These are phyloP conservation scores for Limonium bicolor DNA, from an alignment of 148 eudicot genomes.

Conservation along the genomic window DNA sequence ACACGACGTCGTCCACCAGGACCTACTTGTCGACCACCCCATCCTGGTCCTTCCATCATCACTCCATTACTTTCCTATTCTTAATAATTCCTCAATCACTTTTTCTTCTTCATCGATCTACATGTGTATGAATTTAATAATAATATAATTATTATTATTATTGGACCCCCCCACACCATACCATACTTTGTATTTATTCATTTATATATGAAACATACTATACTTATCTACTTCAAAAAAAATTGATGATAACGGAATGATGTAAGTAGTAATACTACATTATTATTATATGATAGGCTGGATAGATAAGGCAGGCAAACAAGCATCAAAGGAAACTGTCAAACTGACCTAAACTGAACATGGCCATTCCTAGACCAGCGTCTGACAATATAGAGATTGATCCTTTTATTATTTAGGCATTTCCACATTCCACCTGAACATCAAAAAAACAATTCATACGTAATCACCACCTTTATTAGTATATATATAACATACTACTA, in stretches of 20 bases:
- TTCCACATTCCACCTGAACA: constrained; percentile 31
- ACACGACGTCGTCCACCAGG: constrained; percentile 4
- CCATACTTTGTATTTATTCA: not conserved
- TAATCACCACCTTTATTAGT: not conserved
- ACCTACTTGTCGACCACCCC: constrained; percentile 9
- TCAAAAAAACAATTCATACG: not conserved
- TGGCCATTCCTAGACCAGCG: constrained; percentile 59
- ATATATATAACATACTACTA: not conserved
- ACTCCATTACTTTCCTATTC: not conserved
- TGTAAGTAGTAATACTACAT: too few species aligned
- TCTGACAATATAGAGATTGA: constrained; percentile 40
- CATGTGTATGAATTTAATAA: too few species aligned
- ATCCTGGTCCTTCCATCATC: not conserved
- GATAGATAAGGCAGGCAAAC: too few species aligned
- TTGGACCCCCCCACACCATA: too few species aligned
- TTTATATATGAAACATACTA: not conserved
- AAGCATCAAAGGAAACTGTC: not conserved
- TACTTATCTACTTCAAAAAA: not conserved
- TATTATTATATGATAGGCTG: too few species aligned
- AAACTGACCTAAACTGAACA: constrained; percentile 41
- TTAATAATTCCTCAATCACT: not conserved
- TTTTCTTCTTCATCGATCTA: constrained; percentile 2
- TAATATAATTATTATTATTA: too few species aligned
- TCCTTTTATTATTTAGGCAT: constrained; percentile 30
- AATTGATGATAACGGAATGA: not conserved